Evolutionary conservation across 2,329 filamentous ascomycete genomes (phyloP).

Genomic region (Hyphodiscus sp.): DNA sequence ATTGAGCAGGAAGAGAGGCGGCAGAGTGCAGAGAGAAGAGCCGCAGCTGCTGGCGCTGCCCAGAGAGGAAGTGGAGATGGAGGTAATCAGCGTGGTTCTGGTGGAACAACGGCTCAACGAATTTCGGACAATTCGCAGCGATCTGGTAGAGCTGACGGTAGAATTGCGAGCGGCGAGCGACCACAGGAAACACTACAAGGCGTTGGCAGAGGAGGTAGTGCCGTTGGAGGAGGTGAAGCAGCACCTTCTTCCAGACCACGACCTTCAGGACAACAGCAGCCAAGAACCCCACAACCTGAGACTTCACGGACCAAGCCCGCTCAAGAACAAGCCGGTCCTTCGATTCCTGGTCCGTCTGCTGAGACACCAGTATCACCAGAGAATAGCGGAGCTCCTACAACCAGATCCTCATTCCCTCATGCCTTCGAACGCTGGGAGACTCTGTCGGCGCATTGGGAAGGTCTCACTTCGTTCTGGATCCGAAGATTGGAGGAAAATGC

Average conservation of each 20-base stretch:
- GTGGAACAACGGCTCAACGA: constrained; percentile 21
- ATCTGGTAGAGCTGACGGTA: constrained; percentile 23
- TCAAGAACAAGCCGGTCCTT: constrained; percentile 9
- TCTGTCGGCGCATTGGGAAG: constrained; percentile 95
- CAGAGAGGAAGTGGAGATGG: constrained; percentile 20
- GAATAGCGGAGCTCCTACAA: constrained; percentile 16
- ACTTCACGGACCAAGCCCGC: constrained; percentile 9
- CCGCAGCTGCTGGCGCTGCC: constrained; percentile 47
- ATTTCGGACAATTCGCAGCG: constrained; percentile 28
- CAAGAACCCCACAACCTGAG: constrained; percentile 15
- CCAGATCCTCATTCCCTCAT: constrained; percentile 78
- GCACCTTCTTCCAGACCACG: constrained; percentile 26
- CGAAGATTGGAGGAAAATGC: constrained; percentile 85
- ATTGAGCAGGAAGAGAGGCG: constrained; percentile 46
- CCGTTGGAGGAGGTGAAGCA: constrained; percentile 23
- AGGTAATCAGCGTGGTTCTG: constrained; percentile 14
- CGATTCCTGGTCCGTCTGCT: constrained; percentile 2
- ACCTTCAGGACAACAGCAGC: constrained; percentile 19
- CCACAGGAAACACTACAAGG: constrained; percentile 21
- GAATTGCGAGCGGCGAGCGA: constrained; percentile 14
- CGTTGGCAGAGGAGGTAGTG: constrained; percentile 21
- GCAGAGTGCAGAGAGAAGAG: constrained; percentile 53
- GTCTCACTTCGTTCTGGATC: constrained; percentile 95
- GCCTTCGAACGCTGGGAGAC: constrained; percentile 98
- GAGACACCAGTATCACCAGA: constrained; percentile 4